Evolutionary conservation across 2,329 filamentous ascomycete genomes (phyloP).

Genomic region (Aspergillus glaucus): DNA sequence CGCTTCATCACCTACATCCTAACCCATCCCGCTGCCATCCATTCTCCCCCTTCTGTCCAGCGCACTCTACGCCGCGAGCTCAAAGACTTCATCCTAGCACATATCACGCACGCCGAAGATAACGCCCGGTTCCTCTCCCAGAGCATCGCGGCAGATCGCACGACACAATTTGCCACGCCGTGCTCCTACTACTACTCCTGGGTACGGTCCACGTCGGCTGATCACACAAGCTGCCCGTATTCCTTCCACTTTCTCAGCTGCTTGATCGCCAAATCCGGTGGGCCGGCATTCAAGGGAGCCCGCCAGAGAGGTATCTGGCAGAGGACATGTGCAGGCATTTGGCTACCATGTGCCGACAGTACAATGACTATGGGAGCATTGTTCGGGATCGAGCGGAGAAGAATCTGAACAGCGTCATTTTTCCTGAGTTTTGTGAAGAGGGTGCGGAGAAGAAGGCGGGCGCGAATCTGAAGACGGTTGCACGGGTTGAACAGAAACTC

Average conservation of each 20-base stretch:
- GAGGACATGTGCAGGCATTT: constrained; percentile 14
- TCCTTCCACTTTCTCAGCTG: constrained; percentile 16
- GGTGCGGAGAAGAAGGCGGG: neutral
- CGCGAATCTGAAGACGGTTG: neutral
- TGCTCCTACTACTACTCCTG: constrained; percentile 9
- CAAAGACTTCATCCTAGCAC: constrained; percentile 5
- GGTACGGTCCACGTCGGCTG: constrained; percentile 12
- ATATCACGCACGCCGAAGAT: constrained; percentile 7
- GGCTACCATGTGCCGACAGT: constrained; percentile 19
- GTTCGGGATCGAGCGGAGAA: constrained; percentile 13
- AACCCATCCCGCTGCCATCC: neutral
- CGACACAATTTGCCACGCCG: neutral
- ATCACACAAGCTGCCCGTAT: constrained; percentile 17
- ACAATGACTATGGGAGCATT: constrained; percentile 22
- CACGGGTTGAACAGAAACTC: neutral
- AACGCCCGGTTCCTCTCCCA: constrained; percentile 2
- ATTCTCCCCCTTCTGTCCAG: neutral
- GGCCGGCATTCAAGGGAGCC: constrained; percentile 2
- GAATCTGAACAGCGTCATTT: constrained; percentile 2
- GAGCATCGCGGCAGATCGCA: neutral
- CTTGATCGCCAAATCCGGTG: constrained; percentile 6
- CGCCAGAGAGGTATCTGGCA: constrained; percentile 11
- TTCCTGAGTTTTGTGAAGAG: constrained; percentile 1
- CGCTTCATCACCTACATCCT: neutral
- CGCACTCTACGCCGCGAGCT: constrained; percentile 2